Base-by-base conservation (phyloP, 768 basidiomycete species). In the Termitomyces sp. region DNA sequence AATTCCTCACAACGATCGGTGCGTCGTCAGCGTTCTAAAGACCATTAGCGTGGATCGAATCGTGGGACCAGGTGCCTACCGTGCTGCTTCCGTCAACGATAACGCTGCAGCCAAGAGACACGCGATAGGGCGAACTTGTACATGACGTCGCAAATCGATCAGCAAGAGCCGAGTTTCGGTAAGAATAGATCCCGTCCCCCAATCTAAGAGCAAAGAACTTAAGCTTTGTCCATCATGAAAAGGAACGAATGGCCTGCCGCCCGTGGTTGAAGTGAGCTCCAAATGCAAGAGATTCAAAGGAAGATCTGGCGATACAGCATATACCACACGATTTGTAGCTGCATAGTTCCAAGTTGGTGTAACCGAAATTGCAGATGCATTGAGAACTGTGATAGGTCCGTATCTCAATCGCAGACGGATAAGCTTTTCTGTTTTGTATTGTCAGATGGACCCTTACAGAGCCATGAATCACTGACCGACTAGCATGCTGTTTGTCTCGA, bases 361-460 rank as follows among this genome's bases (percentile, higher is more conserved):
- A 77, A 8, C 87, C 87, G 62, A 89, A 73, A 69, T 89, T 85
- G 73, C 87, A 89, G 45, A 89, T 85, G 66, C 86, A 88, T 62
- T 87, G 86, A 2, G 84, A 77, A 59, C 84, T 81, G 62, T 89
- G 84, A 66, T 86, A 89, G 42, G 82, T 85, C 65, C 83, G 79
- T 56, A 87, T 75, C 66, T 84, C 77, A 63, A 78, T 77, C 63
- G 77, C 74, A 49, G 69, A 72, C 55, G 65, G 70, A 63, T 71
- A 76, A 61, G 69, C 73, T 62, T 76, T 71, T 62, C 76, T 79
- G 38, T 15, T 6, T 18, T 8, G 15, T 11, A 36, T 20, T n/a
- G 42, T 48, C 13, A 51, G 35, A 39, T 51, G 20, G 64, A 11
- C 33, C 60, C 46, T 35, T 36, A 7, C 20, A 51, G 15, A 52